Evolutionary conservation across 2,329 filamentous ascomycete species (phyloP).

Genomic region (Blastomyces silverae): DNA sequence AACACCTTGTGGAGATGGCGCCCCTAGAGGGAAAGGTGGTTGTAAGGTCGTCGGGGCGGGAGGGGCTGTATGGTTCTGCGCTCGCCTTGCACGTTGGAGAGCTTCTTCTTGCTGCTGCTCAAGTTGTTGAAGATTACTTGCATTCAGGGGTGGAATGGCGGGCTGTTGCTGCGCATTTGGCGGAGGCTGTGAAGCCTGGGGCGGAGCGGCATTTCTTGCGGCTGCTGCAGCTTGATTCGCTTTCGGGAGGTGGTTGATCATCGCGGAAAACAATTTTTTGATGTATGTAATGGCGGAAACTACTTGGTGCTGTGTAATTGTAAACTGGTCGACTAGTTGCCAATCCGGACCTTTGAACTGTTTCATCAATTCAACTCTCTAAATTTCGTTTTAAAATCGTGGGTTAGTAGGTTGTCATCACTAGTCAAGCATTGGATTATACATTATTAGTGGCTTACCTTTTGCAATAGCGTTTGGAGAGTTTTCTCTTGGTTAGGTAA

Average conservation of each 20-base stretch:
- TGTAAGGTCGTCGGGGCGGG: constrained; percentile 47
- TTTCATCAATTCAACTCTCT: constrained; percentile 42
- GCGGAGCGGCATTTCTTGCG: constrained; percentile 12
- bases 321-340: constrained; percentile 41
- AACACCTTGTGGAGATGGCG: constrained; percentile 51
- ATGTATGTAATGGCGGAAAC: constrained; percentile 35
- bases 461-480: constrained; percentile 34
- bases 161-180: constrained; percentile 28
- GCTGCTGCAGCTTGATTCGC: constrained; percentile 19
- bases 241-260: constrained; percentile 29
- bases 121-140: constrained; percentile 43
- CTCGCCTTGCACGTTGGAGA: constrained; percentile 34
- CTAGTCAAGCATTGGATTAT: background rate
- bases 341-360: constrained; percentile 42
- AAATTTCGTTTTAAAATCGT: constrained; percentile 13
- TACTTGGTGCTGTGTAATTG: constrained; percentile 38
- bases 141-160: constrained; percentile 36
- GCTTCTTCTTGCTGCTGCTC: constrained; percentile 45
- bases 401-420: background rate
- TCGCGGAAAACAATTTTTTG: constrained; percentile 37
- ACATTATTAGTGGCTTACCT: constrained; percentile 29
- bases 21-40: constrained; percentile 47
- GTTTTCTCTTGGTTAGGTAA: constrained; percentile 38
- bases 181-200: constrained; percentile 23
- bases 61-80: constrained; percentile 39